phyloP scores from a whole-genome alignment of 2,329 filamentous ascomycete genomes.

The Neonectria coccinea region DNA sequence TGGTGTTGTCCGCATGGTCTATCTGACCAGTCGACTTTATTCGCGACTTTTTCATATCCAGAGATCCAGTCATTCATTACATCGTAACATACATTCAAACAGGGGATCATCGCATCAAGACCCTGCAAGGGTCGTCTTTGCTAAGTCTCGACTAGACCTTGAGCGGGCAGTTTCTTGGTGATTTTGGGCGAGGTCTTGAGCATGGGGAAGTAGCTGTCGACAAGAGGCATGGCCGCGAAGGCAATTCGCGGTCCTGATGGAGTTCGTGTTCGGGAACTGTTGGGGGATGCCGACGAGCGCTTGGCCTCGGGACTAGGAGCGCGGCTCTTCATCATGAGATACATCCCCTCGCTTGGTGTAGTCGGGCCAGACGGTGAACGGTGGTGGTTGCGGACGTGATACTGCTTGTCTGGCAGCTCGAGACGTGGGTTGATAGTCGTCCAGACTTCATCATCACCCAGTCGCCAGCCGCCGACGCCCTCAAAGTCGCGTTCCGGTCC shows the following conservation, averaged over 20 bases:
- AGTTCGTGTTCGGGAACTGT: constrained; percentile 62
- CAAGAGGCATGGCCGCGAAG: constrained; percentile 42
- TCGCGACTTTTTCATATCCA: not conserved
- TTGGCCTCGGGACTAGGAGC: constrained; percentile 51
- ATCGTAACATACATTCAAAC: constrained; percentile 37
- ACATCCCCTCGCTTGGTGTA: constrained; percentile 55
- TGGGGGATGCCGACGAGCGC: constrained; percentile 51
- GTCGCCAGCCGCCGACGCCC: constrained; percentile 69
- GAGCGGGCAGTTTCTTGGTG: constrained; percentile 45
- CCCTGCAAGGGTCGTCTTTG: not conserved
- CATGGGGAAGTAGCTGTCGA: constrained; percentile 59
- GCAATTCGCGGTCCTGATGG: constrained; percentile 56
- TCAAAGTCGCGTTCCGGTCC: constrained; percentile 69
- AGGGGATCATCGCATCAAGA: not conserved
- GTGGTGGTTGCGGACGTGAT: constrained; percentile 55
- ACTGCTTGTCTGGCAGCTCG: constrained; percentile 59
- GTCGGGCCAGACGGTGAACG: constrained; percentile 56
- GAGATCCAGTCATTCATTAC: constrained; percentile 29
- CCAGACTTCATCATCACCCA: constrained; percentile 63
- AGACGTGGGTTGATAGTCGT: constrained; percentile 65
- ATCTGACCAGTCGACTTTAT: constrained; percentile 18
- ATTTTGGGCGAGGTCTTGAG: constrained; percentile 49
- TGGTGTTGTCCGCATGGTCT: constrained; percentile 18
- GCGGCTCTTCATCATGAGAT: constrained; percentile 59
- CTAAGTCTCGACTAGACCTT: constrained; percentile 38